Base-by-base conservation (phyloP, 139 green algal genomes). In the Chlorella sp. region DNA sequence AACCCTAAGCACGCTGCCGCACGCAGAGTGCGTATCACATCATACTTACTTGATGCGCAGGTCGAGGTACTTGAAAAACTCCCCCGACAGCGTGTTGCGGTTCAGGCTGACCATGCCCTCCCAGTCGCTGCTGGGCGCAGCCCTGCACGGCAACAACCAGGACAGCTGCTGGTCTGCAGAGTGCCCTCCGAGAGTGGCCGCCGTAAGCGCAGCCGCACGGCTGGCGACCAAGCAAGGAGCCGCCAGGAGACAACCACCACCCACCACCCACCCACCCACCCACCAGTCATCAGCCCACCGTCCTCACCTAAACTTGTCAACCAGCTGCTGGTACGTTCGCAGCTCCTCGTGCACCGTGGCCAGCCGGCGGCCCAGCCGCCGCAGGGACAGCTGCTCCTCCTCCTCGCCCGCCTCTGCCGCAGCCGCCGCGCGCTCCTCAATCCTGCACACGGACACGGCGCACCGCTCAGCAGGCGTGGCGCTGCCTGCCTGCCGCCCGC, bases 31-130 rank as follows among this genome's bases (percentile, higher is more conserved):
- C 17, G 28, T 44, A 48, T 30, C 24, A 16, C 6, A 60, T 16
- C 38, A 4, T 4, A 20, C 82, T 67, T 60, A 82, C 82, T 28
- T 58, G 46, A 88, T 56, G 20, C 77, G 72, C 43, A 90, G 51
- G 24, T 92, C 80, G 64, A 90, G n/a, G 76, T 92, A 88, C 17
- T 90, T 69, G 69, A 96, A 96, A 79, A 95, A 96, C 46, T 90
- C 88, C 0, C 73, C 13, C 19, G 73, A 86, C 65, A 96, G 68
- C 22, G 82, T 44, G 3, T 16, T 46, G 14, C 90, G 88, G 20
- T 84, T 54, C 32, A 38, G 22, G 24, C 82, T 82, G 26, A 95
- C 92, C 38, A 94, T 70, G 28, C 83, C 81, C 83, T 95, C 92
- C 92, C 90, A 94, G 62, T 92, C 84, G 8, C 62, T 30, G 30